Base-by-base conservation (phyloP, 2,329 filamentous ascomycete species). In the Tolypocladium cylindrosporum region DNA sequence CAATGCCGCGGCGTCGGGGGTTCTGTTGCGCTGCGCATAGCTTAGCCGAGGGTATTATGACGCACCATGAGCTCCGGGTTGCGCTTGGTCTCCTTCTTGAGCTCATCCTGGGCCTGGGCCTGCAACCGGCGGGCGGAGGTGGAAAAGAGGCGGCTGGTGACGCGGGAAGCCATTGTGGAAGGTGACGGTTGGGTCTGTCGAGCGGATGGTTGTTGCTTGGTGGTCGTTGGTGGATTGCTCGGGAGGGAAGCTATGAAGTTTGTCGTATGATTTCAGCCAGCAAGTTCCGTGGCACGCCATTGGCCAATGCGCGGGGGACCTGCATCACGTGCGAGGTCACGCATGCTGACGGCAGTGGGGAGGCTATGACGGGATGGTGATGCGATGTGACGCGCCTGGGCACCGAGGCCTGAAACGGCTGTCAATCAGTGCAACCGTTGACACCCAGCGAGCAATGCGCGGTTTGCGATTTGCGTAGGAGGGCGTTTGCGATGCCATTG, bases 81-180 rank as follows among this genome's bases (percentile, higher is more conserved):
- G 70, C 77, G 78, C 79, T 82, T 84, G 69, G 77, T 75, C 74
- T 84, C 80, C 70, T 77, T 73, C 75, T 82, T 80, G 63, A 84
- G 79, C 67, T 73, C 72, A 61, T 74, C 65, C 68, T 79, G 74
- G 65, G 71, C 69, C 55, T 73, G 66, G 59, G 77, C 71, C 64
- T 74, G 69, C 63, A 83, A 66, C 60, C 80, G 80, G 67, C 81
- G 81, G 62, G 72, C 69, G 58, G 78, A 75, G 67, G 80, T 82
- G 67, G 77, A 75, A 67, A 85, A 80, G 61, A 81, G 75, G 63
- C 82, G 76, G 66, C 81, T 80, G 64, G 82, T 74, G 67, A 83
- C 72, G 66, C 79, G 70, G 66, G 82, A 83, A 61, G 81, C 78
- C 81, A 85, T 85, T 70, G 68, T 73, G 71, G 63, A 57, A 37